A percentile compares a stretch with the other conserved stretches of the same genome.
These are phyloP conservation scores for Epichloe gansuensis DNA, from an alignment of 2,329 filamentous ascomycete species.

Conservation along the genomic window DNA sequence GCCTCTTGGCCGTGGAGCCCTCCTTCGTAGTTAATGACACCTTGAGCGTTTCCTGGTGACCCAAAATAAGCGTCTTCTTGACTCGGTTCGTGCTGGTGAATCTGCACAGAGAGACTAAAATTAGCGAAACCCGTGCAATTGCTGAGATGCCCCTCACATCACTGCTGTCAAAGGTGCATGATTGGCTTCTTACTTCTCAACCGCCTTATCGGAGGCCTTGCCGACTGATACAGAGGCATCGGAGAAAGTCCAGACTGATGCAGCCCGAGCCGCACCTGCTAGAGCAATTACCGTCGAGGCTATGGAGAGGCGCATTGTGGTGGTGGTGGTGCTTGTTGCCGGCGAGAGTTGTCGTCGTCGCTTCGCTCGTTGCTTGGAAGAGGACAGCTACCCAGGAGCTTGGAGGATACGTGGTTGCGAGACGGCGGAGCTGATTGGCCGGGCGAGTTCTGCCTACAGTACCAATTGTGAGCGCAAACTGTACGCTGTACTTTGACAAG, in stretches of 20 bases:
- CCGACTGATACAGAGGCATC: conserved; percentile 56
- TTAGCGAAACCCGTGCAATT: neutral
- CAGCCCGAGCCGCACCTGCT: conserved; percentile 37
- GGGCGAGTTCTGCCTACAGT: conserved; percentile 1
- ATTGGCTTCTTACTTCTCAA: conserved; percentile 48
- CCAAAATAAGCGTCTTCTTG: conserved; percentile 50
- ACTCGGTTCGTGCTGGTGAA: conserved; percentile 48
- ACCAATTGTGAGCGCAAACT: neutral
- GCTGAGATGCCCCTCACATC: neutral
- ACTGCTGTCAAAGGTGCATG: neutral
- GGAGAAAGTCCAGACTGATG: conserved; percentile 58
- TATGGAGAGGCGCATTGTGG: conserved; percentile 26
- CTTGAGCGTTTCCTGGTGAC: conserved; percentile 62
- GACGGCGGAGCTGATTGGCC: conserved; percentile 9
- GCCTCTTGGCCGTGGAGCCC: conserved; percentile 62
- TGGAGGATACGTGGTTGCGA: conserved; percentile 14
- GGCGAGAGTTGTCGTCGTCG: conserved; percentile 5
- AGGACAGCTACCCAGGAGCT: conserved; percentile 16
- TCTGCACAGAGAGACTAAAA: conserved; percentile 24
- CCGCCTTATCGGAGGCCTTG: conserved; percentile 50
- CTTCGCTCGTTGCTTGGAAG: conserved; percentile 9
- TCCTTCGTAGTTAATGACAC: conserved; percentile 71
- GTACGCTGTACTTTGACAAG: neutral
- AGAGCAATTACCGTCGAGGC: conserved; percentile 31
- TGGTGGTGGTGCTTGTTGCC: conserved; percentile 9